Percentiles rank a stretch among this genome's conserved stretches.
Evolutionary conservation across 257 asterid genomes (phyloP).

Genomic region (Ajuga chamaepitys): DNA sequence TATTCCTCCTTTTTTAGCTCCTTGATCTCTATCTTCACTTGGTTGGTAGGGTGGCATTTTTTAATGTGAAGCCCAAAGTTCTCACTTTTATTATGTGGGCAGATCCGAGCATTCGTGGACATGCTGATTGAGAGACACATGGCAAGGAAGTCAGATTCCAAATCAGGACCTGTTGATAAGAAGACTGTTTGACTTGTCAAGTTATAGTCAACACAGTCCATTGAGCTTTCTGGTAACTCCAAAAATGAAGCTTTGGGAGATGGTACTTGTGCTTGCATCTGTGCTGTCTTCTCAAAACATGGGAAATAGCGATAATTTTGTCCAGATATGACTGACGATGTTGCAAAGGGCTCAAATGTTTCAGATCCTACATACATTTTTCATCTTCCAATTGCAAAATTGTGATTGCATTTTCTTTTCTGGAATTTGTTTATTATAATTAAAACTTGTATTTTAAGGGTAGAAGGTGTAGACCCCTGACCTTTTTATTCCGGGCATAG

Average conservation of each 20-base stretch:
- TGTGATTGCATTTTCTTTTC: conserved; percentile 32
- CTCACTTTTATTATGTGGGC: conserved; percentile 25
- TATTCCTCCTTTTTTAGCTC: neutral
- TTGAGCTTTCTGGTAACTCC: conserved; percentile 11
- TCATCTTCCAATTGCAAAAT: conserved; percentile 33
- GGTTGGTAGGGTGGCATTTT: neutral
- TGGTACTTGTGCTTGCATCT: conserved; percentile 16
- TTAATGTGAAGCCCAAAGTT: conserved; percentile 14
- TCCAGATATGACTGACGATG: conserved; percentile 15
- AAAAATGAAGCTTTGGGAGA: conserved; percentile 19
- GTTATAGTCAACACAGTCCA: conserved; percentile 15
- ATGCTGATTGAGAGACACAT: conserved; percentile 80
- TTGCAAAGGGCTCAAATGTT: conserved; percentile 32
- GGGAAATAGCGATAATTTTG: conserved; percentile 18
- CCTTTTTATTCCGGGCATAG: conserved; percentile 47
- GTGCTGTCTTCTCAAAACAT: conserved; percentile 12
- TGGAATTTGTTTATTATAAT: conserved; percentile 39
- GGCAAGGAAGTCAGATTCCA: conserved; percentile 51
- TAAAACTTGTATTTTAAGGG: conserved; percentile 53
- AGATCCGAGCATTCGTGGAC: conserved; percentile 98
- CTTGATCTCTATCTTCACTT: neutral
- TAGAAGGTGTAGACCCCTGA: conserved; percentile 47
- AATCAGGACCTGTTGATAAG: conserved; percentile 39
- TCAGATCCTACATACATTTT: conserved; percentile 27
- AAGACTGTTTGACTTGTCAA: conserved; percentile 17